Percentiles rank a stretch among this genome's conserved stretches.
These are phyloP conservation scores for Trametes sanguinea DNA, from an alignment of 768 basidiomycete genomes.

Conservation along the genomic window DNA sequence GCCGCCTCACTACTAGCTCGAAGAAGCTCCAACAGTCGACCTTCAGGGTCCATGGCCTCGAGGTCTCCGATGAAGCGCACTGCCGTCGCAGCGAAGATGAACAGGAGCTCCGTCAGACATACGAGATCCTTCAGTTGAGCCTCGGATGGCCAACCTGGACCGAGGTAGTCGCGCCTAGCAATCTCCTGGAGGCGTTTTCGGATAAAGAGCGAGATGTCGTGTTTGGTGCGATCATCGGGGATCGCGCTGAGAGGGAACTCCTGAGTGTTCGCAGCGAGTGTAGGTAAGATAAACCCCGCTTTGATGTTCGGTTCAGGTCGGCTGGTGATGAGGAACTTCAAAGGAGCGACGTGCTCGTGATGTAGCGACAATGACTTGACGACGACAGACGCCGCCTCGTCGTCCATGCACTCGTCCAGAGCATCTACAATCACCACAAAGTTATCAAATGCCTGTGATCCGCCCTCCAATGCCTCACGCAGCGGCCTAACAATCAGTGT, in stretches of 20 bases:
- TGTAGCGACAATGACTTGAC: constrained; percentile 2
- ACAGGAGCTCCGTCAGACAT: constrained; percentile 10
- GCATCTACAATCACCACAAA: constrained; percentile 21
- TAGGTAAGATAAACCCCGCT: neutral
- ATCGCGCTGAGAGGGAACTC: neutral
- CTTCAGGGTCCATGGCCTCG: neutral
- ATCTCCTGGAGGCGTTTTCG: neutral
- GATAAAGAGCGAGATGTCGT: constrained; percentile 4
- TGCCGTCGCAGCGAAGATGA: constrained; percentile 27
- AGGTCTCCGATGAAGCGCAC: constrained; percentile 23
- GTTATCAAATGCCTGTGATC: neutral
- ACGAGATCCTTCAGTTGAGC: neutral
- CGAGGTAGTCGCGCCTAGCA: neutral
- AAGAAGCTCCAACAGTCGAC: neutral
- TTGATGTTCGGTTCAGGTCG: constrained; percentile 9
- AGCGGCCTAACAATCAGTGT: constrained; percentile 14
- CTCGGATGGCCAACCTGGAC: constrained; percentile 1
- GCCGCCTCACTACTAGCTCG: neutral
- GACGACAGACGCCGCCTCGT: constrained; percentile 3
- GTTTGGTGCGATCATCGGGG: neutral
- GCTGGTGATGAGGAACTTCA: constrained; percentile 24
- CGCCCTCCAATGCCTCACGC: neutral
- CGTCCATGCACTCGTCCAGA: constrained; percentile 23
- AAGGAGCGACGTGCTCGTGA: neutral
- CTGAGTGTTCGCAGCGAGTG: neutral